Evolutionary conservation across 768 basidiomycete genomes (phyloP), one percentile per base, ranked within the genome.

Genomic region (Trametopsis cervina): DNA sequence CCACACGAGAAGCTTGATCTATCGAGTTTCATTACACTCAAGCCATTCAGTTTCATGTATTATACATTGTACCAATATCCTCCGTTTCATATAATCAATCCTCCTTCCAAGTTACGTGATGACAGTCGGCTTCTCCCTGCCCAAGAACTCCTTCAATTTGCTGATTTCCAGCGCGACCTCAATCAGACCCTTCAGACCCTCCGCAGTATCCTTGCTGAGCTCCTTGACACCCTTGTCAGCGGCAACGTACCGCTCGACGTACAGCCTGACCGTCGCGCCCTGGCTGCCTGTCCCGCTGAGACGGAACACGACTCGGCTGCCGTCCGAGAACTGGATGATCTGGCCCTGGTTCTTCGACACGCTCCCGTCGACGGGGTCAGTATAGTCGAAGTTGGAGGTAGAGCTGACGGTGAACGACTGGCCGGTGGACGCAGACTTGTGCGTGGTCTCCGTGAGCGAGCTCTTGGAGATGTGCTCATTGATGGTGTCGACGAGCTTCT

Each of bases 291-390:
- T 99, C 49, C 96, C 96, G 53, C 89, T 93, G 45, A 99, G 73
- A 50, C 96, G 81, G 79, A 96, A 97, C 46, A 98, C 90, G 50
- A 99, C 88, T 29, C 96, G 78, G 40, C 86, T 89, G 5, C 95
- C 96, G 63, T 98, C 96, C 24, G 72, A 68, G 69, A 99, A 99
- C 44, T 78, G 77, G 63, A 98, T 83, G 63, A 94, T 86, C 57
- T 97, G 88, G 1, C 96, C 96, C 63, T 99, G 96, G 66, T 98
- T 97, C 68, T 83, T 83, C 55, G 89, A 91, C 53, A 97, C 78
- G 39, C 88, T 90, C 46, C 83, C 72, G 64, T 99, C 96, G 66
- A 98, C 97, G n/a, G 96, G 96, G 66, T 99, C 96, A 42, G 83
- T 96, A 77, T 99, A 99, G 63, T 86, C 80, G 64, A 99, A 99